Evolutionary conservation across 192 early-diverging fungal genomes (phyloP).

Genomic region (Podila minutissima): DNA sequence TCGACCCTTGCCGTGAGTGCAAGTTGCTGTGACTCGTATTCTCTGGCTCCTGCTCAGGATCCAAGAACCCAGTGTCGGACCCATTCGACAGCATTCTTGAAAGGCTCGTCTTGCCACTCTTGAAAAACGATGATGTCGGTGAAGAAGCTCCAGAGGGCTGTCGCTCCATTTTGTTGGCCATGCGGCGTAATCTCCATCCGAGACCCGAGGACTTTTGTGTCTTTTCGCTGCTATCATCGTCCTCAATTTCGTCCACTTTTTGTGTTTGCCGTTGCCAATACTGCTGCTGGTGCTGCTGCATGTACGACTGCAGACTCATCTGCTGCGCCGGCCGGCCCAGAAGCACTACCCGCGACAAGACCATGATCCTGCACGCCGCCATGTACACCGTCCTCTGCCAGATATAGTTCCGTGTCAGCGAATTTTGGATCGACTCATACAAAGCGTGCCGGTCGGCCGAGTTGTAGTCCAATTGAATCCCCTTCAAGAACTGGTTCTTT

Average conservation of each 20-base stretch:
- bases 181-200: neutral
- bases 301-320: conserved; percentile 1
- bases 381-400: conserved; percentile 47
- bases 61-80: too few relatives aligned
- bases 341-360: conserved; percentile 49
- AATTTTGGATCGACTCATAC: conserved; percentile 52
- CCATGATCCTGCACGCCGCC: conserved; percentile 43
- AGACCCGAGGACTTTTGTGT: neutral
- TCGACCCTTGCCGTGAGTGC: too few relatives aligned
- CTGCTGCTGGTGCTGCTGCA: conserved; percentile 2
- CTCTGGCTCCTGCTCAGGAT: too few relatives aligned
- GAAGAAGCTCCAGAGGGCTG: too few relatives aligned
- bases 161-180: too few relatives aligned
- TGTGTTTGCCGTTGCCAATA: neutral
- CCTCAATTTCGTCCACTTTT: conserved; percentile 3
- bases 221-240: conserved; percentile 10
- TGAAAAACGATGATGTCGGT: too few relatives aligned
- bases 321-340: conserved; percentile 24
- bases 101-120: too few relatives aligned
- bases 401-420: conserved; percentile 52
- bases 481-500: conserved; percentile 53
- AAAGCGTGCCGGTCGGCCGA: conserved; percentile 50
- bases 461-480: conserved; percentile 57
- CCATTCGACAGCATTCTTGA: too few relatives aligned
- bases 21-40: too few relatives aligned